phyloP scores from a whole-genome alignment of 208 protist species.

The Leishmania lainsoni region DNA sequence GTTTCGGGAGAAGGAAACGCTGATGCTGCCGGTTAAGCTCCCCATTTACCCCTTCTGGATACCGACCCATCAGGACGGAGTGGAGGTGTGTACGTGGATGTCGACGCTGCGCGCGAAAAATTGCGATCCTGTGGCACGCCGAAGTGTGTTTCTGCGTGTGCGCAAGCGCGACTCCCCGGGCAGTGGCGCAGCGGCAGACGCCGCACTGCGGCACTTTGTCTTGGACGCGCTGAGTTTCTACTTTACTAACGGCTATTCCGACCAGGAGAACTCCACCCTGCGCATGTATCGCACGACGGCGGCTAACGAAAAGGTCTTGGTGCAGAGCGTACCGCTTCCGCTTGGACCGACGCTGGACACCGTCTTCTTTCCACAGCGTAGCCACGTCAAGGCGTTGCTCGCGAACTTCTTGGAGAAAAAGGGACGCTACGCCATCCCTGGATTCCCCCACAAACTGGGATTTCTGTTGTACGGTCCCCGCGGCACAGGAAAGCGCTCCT shows the following conservation, averaged over 20 bases:
- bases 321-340: constrained; percentile 11
- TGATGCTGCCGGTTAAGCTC: constrained; percentile 33
- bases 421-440: constrained; percentile 26
- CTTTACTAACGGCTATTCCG: constrained; percentile 21
- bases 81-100: constrained; percentile 35
- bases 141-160: constrained; percentile 23
- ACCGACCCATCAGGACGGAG: constrained; percentile 10
- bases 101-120: constrained; percentile 5
- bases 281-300: constrained; percentile 15
- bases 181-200: constrained; percentile 16
- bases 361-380: constrained; percentile 18
- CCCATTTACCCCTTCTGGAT: constrained; percentile 34
- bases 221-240: constrained; percentile 28
- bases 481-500: constrained; percentile 33
- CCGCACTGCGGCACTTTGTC: constrained; percentile 24
- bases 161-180: neutral
- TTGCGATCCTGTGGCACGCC: constrained; percentile 1
- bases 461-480: constrained; percentile 33
- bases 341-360: constrained; percentile 28
- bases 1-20: constrained; percentile 9
- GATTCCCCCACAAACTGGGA: constrained; percentile 31
- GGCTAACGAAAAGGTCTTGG: neutral
- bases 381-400: constrained; percentile 16
- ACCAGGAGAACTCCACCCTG: constrained; percentile 6
- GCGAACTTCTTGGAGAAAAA: constrained; percentile 18